phyloP scores from a whole-genome alignment of 768 basidiomycete genomes.

The Mycena crocata region DNA sequence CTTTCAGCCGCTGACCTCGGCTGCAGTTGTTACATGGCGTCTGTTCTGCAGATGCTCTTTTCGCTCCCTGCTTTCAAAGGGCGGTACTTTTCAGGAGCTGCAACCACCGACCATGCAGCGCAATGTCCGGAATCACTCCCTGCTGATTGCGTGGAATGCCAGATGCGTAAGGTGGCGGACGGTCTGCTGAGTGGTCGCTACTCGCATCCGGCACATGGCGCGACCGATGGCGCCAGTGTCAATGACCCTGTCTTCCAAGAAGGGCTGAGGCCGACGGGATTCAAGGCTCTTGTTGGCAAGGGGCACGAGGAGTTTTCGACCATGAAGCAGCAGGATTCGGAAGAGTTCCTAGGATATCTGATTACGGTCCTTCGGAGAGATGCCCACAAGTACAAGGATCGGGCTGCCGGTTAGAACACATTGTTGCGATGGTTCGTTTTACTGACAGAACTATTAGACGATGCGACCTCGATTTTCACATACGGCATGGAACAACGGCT shows the following conservation, averaged over 20 bases:
- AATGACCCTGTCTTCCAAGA: conserved; percentile 77
- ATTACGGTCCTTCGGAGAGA: conserved; percentile 79
- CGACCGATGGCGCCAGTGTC: conserved; percentile 41
- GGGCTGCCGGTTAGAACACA: conserved; percentile 36
- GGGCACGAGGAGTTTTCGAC: conserved; percentile 95
- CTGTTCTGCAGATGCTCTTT: conserved; percentile 89
- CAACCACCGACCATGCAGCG: conserved; percentile 59
- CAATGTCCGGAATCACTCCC: conserved; percentile 77
- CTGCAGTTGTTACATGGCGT: conserved; percentile 95
- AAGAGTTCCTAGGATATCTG: conserved; percentile 92
- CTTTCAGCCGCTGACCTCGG: neutral
- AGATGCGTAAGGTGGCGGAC: conserved; percentile 92
- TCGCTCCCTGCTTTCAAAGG: conserved; percentile 80
- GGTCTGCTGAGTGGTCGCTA: conserved; percentile 95
- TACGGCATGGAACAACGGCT: conserved; percentile 91
- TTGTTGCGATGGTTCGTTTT: neutral
- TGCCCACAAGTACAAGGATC: conserved; percentile 60
- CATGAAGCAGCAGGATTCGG: conserved; percentile 97
- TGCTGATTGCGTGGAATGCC: conserved; percentile 92
- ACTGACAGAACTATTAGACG: conserved; percentile 38
- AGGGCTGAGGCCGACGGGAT: conserved; percentile 83
- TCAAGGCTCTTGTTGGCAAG: conserved; percentile 92
- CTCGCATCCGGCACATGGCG: conserved; percentile 67
- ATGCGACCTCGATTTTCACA: conserved; percentile 81
- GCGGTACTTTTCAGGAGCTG: conserved; percentile 66